phyloP scores from a whole-genome alignment of 345 rosid genomes.

The Camelina sativa region DNA sequence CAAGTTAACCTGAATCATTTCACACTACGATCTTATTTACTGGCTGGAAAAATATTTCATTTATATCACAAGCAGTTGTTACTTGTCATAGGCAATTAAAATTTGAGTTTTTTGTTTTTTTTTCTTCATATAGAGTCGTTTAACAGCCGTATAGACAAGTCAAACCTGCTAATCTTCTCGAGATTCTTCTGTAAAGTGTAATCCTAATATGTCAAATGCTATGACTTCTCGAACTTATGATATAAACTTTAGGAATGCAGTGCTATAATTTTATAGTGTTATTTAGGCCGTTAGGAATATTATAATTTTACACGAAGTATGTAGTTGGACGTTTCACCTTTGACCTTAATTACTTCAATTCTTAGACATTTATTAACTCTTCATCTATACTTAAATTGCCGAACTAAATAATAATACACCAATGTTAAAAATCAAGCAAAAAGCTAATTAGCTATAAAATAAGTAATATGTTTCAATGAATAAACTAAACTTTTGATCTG shows the following conservation, averaged over 20 bases:
- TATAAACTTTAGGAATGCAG: neutral
- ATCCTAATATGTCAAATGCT: slow-evolving; percentile 9
- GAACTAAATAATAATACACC: neutral
- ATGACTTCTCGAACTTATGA: slow-evolving; percentile 1
- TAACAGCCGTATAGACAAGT: neutral
- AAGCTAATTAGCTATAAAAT: neutral
- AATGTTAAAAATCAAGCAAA: neutral
- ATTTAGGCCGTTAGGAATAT: neutral
- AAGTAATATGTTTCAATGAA: too few species aligned
- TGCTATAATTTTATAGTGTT: neutral
- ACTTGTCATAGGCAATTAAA: too few species aligned
- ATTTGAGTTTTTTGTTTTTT: too few species aligned
- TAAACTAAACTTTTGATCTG: too few species aligned
- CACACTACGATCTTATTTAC: too few species aligned
- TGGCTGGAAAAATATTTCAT: too few species aligned
- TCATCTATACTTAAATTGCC: neutral
- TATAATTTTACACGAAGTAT: neutral
- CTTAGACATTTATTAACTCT: neutral
- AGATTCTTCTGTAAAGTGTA: neutral
- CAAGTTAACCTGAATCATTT: too few species aligned
- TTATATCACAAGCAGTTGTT: too few species aligned
- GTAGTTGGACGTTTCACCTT: neutral
- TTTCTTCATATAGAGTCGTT: neutral
- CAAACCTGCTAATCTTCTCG: neutral
- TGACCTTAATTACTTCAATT: neutral